These are phyloP conservation scores for Dendrobium huoshanense DNA, from an alignment of 106 monocot species.

Conservation along the genomic window DNA sequence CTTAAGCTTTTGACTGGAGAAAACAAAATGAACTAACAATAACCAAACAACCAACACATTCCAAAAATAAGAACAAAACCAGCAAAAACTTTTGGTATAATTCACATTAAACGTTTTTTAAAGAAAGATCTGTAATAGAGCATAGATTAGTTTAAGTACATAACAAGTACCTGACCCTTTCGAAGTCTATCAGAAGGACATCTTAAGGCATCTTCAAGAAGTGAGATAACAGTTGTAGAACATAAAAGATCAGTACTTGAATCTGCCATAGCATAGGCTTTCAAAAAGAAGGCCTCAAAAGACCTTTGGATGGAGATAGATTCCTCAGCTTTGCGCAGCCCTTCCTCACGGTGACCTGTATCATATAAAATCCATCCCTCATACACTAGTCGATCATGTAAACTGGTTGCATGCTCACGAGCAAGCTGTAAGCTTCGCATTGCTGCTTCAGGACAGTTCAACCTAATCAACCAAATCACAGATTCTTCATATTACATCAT, in stretches of 20 bases:
- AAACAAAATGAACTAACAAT: too few relatives aligned
- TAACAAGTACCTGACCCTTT: slow-evolving; percentile 78
- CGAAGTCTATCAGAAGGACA: slow-evolving; percentile 95
- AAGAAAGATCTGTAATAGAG: background rate
- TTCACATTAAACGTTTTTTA: background rate
- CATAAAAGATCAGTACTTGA: slow-evolving; percentile 67
- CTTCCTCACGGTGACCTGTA: slow-evolving; percentile 92
- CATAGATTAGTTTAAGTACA: background rate
- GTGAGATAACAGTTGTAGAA: slow-evolving; percentile 61
- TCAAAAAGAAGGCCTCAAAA: slow-evolving; percentile 98
- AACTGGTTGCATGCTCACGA: slow-evolving; percentile 62
- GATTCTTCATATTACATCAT: background rate
- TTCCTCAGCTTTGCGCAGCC: slow-evolving; percentile 77
- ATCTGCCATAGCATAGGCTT: slow-evolving; percentile 98
- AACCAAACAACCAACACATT: too few relatives aligned
- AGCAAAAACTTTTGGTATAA: background rate
- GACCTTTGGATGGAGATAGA: slow-evolving; percentile 89
- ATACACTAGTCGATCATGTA: slow-evolving; percentile 86
- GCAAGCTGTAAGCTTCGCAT: slow-evolving; percentile 97
- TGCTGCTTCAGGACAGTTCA: slow-evolving; percentile 96
- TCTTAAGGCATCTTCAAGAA: slow-evolving; percentile 89
- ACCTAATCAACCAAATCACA: slow-evolving; percentile 34
- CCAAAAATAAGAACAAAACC: background rate
- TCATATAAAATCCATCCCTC: slow-evolving; percentile 99
- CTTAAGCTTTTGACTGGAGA: too few relatives aligned